Conservation (phyloP, 176 grass and related monocot genomes). For the Typha latifolia region DNA sequence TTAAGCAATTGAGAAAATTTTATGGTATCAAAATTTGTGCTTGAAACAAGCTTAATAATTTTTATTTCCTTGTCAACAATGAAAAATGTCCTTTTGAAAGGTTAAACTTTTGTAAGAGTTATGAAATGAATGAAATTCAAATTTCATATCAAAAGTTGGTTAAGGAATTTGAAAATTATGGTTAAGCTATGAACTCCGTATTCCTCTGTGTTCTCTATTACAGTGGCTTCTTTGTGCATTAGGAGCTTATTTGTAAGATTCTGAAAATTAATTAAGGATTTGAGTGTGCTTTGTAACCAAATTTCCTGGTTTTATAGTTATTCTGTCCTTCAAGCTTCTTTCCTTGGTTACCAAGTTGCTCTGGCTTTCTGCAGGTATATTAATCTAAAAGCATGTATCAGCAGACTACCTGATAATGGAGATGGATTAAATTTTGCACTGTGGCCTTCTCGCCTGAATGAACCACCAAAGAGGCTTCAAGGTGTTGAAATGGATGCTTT, state of each 20-base stretch:
- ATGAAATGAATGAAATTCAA: neutral
- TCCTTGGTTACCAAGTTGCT: conserved; percentile 2
- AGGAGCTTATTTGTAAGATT: neutral
- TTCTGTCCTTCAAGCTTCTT: conserved; percentile 1
- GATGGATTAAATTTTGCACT: conserved; percentile 31
- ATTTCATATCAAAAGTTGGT: neutral
- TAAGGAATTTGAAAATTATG: neutral
- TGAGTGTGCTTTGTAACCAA: neutral
- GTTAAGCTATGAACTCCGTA: neutral
- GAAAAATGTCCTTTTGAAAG: neutral
- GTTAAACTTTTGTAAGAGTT: neutral
- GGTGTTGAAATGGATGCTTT: conserved; percentile 79
- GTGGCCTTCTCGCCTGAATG: conserved; percentile 66
- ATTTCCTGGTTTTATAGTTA: neutral
- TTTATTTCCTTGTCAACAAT: neutral
- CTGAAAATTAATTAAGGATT: neutral
- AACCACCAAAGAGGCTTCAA: conserved; percentile 78
- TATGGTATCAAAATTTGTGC: neutral
- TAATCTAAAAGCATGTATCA: conserved; percentile 81
- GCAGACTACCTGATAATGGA: conserved; percentile 47
- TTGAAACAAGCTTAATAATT: neutral
- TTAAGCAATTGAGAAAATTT: neutral
- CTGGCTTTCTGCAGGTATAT: conserved; percentile 54
- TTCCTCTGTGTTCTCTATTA: neutral
- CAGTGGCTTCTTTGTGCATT: neutral